Evolutionary conservation across 1,139 yeast genomes (phyloP), one percentile per base, ranked within the genome.

Genomic region (Kodamaea sp.): DNA sequence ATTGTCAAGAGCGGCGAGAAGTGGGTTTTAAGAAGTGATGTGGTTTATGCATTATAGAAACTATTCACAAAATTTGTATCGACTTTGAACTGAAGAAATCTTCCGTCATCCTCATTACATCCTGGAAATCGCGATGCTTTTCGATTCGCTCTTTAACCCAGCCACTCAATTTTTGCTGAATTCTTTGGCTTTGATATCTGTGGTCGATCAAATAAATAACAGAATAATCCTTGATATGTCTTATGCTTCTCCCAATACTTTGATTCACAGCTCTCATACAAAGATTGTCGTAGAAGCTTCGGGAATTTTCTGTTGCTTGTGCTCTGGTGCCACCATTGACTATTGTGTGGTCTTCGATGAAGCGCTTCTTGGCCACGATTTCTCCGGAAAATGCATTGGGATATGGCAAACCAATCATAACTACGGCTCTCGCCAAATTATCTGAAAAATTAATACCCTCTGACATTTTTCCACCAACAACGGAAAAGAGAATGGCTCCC

Each of bases 221-320:
- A 0, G 97, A 82, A 51, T 85, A 89, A 57, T 92, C 98, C 29
- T 75, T 71, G 18, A 73, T 73, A 57, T 90, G 96, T 39, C 98
- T 68, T 24, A 90, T 90, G 14, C 97, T 88, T 48, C 98, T 73
- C 1, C 97, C 98, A 13, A 92, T 83, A 59, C 95, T 81, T 59
- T 90, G 98, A 54, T 90, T 90, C 2, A 90, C 88, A 0, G 96
- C 85, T 39, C 92, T 76, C 95, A 92, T 85, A 55, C 97, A 89
- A 7, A 88, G 67, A 52, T 87, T 88, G 48, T 89, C 96, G 50
- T 86, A 84, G 50, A 78, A 88, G 28, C 71, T 75, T n/a, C 63
- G 61, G 2, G 84, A 70, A n/a, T 68, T 70, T 4, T 57, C 65
- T 20, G 47, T 48, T 0, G 84, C 83, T 23, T 61, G 63, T 13